Evolutionary conservation across 2,329 filamentous ascomycete genomes (phyloP), one percentile per base, ranked within the genome.

Genomic region (Remersonia thermophila): DNA sequence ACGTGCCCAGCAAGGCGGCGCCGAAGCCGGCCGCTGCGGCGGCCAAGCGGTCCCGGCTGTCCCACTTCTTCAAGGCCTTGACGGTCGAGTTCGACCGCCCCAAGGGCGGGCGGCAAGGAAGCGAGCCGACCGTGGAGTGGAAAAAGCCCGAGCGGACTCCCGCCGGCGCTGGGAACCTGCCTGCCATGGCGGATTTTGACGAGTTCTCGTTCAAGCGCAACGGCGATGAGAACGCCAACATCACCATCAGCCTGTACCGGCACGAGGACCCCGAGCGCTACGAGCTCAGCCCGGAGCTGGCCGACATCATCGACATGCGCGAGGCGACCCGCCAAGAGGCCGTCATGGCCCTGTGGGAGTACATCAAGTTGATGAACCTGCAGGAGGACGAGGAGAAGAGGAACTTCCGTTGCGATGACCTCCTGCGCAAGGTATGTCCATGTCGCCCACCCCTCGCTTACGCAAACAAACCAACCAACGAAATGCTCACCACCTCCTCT

Each of bases 361-460:
- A 98, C 52, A 83, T 94, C 47, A 80, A 84, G 48, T 69, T 83
- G 14, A 82, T 83, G 66, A 78, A 80, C 13, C 65, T 98, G 32
- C 85, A 93, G 56, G 89, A 95, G 55, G 87, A 94, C 46, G 89
- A 96, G 41, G 91, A 98, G 55, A 91, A 91, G 64, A 75, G 91
- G 43, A 82, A 83, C 42, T 89, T 98, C 49, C 80, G 83, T 27
- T 96, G 91, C 53, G 89, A 98, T 53, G 80, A 87, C 30, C 69
- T 79, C 32, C 58, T 98, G 35, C 80, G 73, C 61, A 75, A 74
- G 58, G 85, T 93, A 62, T 53, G 73, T 57, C 13, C 93, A 62
- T 53, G 73, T 57, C 13, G n/a, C 18, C 14, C 13, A 9, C 12
- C 12, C 16, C 26, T 30, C 32, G 6, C 26, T 36, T 31, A 33